Evolutionary conservation across 805 yeast genomes (phyloP), one percentile per base, ranked within the genome.

Genomic region (Yarrowia divulgata): DNA sequence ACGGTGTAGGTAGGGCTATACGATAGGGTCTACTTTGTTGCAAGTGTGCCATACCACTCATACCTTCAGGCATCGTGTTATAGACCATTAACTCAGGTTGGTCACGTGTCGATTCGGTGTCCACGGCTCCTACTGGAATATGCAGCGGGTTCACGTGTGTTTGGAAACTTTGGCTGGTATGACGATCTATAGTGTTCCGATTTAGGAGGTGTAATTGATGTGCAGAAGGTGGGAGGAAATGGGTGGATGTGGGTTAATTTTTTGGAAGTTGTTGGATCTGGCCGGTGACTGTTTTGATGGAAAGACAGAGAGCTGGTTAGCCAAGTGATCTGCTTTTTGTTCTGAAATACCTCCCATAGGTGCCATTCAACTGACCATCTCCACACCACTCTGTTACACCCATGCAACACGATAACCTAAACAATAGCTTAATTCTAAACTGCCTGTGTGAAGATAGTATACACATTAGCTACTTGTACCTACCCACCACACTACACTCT

Each of bases 141-240:
- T 14, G 50, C 50, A 46, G 1, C 29, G 0, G 16, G 18, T 49
- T 50, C 57, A 50, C 57, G 57, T 50, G 57, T 6, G 13, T 10
- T 5, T 13, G 29, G 10, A 29, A 54, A 54, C 43, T 13, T 37
- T 37, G n/a, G 19, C 19, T 49, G 16, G 57, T 6, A 34, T 18
- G 42, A 34, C 5, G 42, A 50, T 34, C 43, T 54, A 54, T 54
- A 3, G n/a, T 12, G 8, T 6, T 54, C 58, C 58, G 2, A 37
- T 54, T 54, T 54, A 54, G 58, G 58, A 19, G 43, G 43, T 54
- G 43, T 54, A 54, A 54, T 54, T 12, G n/a, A n/a, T 8, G 14
- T 16, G 57, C 35, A 29, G 52, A 14, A 8, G 35, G 9, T 2
- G 37, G 35, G 52, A 9, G 16, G 8, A 16, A 3, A 1, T 12